These are phyloP conservation scores for Clohesyomyces aquaticus DNA, from an alignment of 495 filamentous ascomycete species.

Conservation along the genomic window DNA sequence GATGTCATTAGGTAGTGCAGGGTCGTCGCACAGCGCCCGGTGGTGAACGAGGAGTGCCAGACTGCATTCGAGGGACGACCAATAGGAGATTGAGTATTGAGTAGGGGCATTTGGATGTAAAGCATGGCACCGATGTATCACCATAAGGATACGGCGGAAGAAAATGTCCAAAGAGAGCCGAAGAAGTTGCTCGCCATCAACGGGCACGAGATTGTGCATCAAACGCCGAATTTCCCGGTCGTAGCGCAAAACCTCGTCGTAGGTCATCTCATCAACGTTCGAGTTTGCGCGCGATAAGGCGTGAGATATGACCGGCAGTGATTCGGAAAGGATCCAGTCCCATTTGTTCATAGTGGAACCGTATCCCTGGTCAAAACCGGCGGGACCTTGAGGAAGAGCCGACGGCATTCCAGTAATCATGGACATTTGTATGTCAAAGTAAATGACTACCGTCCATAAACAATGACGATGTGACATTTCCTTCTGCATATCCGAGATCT, in stretches of 20 bases:
- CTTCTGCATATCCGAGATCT: not conserved
- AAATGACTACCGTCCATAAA: constrained; percentile 16
- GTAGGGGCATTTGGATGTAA: not conserved
- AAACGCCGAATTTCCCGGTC: constrained; percentile 2
- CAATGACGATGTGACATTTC: not conserved
- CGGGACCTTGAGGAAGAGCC: not conserved
- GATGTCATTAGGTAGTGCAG: not conserved
- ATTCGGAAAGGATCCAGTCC: constrained; percentile 1
- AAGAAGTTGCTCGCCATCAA: not conserved
- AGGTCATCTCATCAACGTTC: not conserved
- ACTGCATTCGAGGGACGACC: constrained; percentile 26
- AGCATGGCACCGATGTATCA: constrained; percentile 10
- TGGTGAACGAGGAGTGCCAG: constrained; percentile 18
- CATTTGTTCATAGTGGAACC: too few species aligned
- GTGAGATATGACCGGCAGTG: constrained; percentile 12
- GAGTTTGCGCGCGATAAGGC: constrained; percentile 14
- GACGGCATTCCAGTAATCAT: constrained; percentile 20
- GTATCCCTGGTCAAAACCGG: not conserved
- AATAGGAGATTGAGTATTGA: constrained; percentile 15
- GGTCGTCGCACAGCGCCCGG: constrained; percentile 9
- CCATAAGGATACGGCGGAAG: constrained; percentile 17
- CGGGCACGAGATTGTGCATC: not conserved
- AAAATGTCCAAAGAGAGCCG: constrained; percentile 16
- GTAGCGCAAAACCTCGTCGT: constrained; percentile 21
- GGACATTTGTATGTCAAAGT: constrained; percentile 17